Percentiles rank a stretch among this genome's conserved stretches.
These are phyloP conservation scores for Lyophyllum atratum DNA, from an alignment of 768 basidiomycete species.

Conservation along the genomic window DNA sequence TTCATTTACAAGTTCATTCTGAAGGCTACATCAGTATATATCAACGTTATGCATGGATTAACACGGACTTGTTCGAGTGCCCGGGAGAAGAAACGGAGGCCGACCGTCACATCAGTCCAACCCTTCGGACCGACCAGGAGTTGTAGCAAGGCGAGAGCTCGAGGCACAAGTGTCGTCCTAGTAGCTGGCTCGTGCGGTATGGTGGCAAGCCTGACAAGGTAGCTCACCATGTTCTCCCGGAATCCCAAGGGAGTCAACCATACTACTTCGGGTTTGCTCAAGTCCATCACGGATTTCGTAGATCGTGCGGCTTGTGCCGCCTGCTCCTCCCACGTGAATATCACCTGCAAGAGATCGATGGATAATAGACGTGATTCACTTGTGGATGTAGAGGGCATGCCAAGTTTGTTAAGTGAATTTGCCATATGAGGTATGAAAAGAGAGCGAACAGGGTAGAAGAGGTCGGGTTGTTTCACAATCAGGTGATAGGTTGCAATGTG, in stretches of 20 bases:
- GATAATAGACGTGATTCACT: constrained; percentile 84
- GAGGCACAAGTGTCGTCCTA: constrained; percentile 52
- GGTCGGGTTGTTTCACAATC: constrained; percentile 84
- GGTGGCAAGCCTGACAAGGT: constrained; percentile 89
- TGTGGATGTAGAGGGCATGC: constrained; percentile 71
- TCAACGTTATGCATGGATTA: constrained; percentile 1
- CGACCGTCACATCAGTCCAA: constrained; percentile 91
- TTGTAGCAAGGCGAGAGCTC: constrained; percentile 68
- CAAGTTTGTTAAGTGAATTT: constrained; percentile 84
- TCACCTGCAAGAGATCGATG: constrained; percentile 88
- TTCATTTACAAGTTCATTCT: constrained; percentile 78
- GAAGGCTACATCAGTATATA: constrained; percentile 4
- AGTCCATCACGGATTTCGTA: constrained; percentile 19
- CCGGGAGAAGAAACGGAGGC: constrained; percentile 86
- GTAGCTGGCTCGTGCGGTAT: constrained; percentile 57
- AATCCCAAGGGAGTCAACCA: constrained; percentile 82
- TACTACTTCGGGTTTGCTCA: constrained; percentile 24
- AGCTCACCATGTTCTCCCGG: constrained; percentile 92
- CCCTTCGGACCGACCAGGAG: constrained; percentile 80
- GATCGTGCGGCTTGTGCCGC: constrained; percentile 32
- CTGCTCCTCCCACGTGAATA: constrained; percentile 92
- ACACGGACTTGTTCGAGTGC: constrained; percentile 74
- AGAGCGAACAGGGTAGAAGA: constrained; percentile 92
- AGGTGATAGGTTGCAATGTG: constrained; percentile 86
- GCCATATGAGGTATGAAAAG: constrained; percentile 94